Evolutionary conservation across 2,329 filamentous ascomycete species (phyloP), one percentile per base, ranked within the genome.

Genomic region (Xylaria sp.): DNA sequence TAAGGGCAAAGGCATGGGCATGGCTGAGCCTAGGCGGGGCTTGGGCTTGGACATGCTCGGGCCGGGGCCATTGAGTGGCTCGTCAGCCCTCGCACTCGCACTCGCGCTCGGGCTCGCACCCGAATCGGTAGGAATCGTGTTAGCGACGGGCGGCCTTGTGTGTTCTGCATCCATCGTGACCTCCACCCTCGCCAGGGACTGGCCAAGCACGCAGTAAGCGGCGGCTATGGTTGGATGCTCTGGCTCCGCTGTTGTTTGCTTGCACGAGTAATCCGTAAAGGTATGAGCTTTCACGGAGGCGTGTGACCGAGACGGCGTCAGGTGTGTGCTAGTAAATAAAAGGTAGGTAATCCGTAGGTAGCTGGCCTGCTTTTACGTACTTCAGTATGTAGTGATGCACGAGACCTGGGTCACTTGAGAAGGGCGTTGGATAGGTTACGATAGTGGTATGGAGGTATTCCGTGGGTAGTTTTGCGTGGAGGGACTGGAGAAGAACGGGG

Each of bases 121-220:
- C 13, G 50, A 37, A 47, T 7, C 39, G 50, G 47, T 37, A 18
- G 57, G 50, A 51, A 50, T 23, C 11, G 30, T 48, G 50, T 34
- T 35, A 23, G 54, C 56, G 23, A 34, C 59, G 13, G n/a, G 35
- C 57, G 61, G 60, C 64, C 64, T 57, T 60, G 61, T 62, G 59
- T 57, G 64, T 55, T 65, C 60, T 60, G 62, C 62, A 59, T 68
- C 67, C 68, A 70, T 70, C 64, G 50, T 68, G 60, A 35, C 48
- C 56, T 60, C 58, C 50, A 52, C 62, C 56, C 62, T 59, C 54
- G 56, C 46, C 51, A 55, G 46, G 44, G 9, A 44, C 42, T 59
- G 46, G 57, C 18, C 58, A 30, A 16, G 48, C 53, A 56, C 54
- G 39, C 51, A 50, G 53, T 49, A 58, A 55, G 55, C 59, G 52